Conservation (phyloP, 768 basidiomycete genomes). For the Rhizopogon vinicolor region DNA sequence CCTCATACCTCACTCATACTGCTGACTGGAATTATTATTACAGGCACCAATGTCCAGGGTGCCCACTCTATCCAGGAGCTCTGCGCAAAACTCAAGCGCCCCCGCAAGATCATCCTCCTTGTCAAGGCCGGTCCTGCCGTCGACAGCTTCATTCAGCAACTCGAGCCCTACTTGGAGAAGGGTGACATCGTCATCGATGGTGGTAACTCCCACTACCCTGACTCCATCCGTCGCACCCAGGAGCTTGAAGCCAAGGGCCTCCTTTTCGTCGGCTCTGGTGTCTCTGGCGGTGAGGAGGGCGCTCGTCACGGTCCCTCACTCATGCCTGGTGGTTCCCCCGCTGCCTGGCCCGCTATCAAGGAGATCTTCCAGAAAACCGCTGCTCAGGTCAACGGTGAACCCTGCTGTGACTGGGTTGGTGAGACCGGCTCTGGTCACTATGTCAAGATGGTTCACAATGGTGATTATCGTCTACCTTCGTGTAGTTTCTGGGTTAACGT, state of each 20-base stretch:
- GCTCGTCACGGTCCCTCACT: slow-evolving; percentile 95
- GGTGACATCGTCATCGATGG: slow-evolving; percentile 99
- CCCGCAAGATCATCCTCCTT: slow-evolving; percentile 96
- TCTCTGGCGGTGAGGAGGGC: slow-evolving; percentile 99
- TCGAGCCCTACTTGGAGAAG: slow-evolving; percentile 83
- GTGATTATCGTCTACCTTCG: slow-evolving; percentile 33
- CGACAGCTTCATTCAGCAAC: slow-evolving; percentile 90
- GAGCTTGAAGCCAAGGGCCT: slow-evolving; percentile 94
- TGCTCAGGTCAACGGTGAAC: slow-evolving; percentile 91
- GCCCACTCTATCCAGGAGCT: slow-evolving; percentile 94
- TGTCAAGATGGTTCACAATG: slow-evolving; percentile 99
- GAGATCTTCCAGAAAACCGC: slow-evolving; percentile 98
- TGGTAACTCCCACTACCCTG: slow-evolving; percentile 99
- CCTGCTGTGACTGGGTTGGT: slow-evolving; percentile 99
- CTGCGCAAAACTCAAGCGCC: slow-evolving; percentile 85
- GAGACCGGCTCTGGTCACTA: slow-evolving; percentile 95
- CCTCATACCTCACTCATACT: slow-evolving; percentile 20
- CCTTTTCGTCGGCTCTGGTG: slow-evolving; percentile 97
- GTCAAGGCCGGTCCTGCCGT: slow-evolving; percentile 98
- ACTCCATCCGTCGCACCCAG: slow-evolving; percentile 90
- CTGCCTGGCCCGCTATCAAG: slow-evolving; percentile 96
- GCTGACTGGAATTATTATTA: slow-evolving; percentile 14
- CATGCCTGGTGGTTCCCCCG: slow-evolving; percentile 96
- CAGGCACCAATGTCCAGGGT: slow-evolving; percentile 93
- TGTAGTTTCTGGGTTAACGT: slow-evolving; percentile 4